Evolutionary conservation across 2,329 filamentous ascomycete species (phyloP).

Genomic region (Trichocomaceae sp.): DNA sequence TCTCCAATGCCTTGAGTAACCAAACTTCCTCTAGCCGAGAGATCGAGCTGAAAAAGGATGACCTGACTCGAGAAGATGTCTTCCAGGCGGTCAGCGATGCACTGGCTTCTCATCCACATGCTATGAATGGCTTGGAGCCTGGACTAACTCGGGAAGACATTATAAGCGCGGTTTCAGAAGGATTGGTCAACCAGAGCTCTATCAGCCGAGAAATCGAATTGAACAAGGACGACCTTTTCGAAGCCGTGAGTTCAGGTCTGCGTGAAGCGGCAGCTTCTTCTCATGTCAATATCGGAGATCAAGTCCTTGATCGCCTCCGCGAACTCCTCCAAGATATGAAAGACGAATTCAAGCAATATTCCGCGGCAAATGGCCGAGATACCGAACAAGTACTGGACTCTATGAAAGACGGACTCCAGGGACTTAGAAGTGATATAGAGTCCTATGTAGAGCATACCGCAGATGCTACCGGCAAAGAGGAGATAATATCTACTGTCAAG

Average conservation of each 20-base stretch:
- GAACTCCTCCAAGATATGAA: conserved; percentile 56
- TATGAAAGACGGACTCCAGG: conserved; percentile 79
- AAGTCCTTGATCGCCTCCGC: conserved; percentile 55
- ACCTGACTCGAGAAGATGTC: conserved; percentile 36
- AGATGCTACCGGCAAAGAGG: conserved; percentile 65
- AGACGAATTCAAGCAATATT: conserved; percentile 67
- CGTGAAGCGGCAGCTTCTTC: conserved; percentile 48
- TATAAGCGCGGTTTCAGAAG: conserved; percentile 53
- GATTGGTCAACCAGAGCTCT: conserved; percentile 44
- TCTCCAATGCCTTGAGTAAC: conserved; percentile 49
- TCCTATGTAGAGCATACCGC: conserved; percentile 67
- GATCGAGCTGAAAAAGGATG: conserved; percentile 49
- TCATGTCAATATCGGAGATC: conserved; percentile 48
- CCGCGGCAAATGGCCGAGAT: conserved; percentile 69
- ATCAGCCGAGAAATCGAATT: conserved; percentile 54
- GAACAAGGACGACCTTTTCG: conserved; percentile 49
- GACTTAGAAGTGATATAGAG: conserved; percentile 72
- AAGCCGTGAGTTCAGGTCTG: conserved; percentile 52
- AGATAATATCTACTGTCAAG: conserved; percentile 65
- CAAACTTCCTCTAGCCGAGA: conserved; percentile 47
- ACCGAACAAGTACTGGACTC: conserved; percentile 85
- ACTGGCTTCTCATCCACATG: conserved; percentile 30
- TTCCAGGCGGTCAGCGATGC: conserved; percentile 18
- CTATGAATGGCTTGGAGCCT: conserved; percentile 30
- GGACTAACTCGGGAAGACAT: conserved; percentile 50